Evolutionary conservation across 208 protist species (phyloP), one percentile per base, ranked within the genome.

Genomic region (Leishmania gerbilli): DNA sequence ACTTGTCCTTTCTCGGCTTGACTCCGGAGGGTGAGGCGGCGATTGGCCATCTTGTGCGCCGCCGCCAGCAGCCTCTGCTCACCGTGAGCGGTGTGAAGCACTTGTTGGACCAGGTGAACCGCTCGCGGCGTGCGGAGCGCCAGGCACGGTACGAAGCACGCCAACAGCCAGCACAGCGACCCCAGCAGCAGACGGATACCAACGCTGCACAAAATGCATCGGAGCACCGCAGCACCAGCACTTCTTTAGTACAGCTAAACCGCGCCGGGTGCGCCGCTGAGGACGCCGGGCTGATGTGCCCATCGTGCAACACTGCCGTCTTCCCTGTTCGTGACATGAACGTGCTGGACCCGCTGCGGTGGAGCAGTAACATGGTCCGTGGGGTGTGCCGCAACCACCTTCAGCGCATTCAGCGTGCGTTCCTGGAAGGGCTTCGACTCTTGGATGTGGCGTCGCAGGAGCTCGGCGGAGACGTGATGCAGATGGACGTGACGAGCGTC

Each of bases 291-390:
- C 80, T 95, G 65, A 80, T 89, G 37, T 93, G 93, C 78, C 87
- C 91, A 11, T 92, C 87, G 27, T 94, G 91, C 67, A 93, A 87
- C 77, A 92, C 92, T 2, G 84, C 79, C n/a, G 64, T 89, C 58
- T 98, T 97, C 80, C 92, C 89, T 27, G 87, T 97, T 55, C 92
- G 93, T 13, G 90, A 82, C 69, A 95, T 98, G 89, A 98, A 99
- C 82, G 92, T 99, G 74, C 82, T 97, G 76, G 97, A 99, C 81
- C 97, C 97, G 64, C 88, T 99, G 79, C 92, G 96, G 64, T 95
- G 89, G 90, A 92, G 88, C 85, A 95, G 93, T 77, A 99, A 98
- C 85, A 92, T 98, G 76, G 91, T 91, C 60, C 89, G 96, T 37
- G 95, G 95, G 6, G 93, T 97, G 31, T 95, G 91, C 68, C 91